Evolutionary conservation across 805 yeast species (phyloP), one percentile per base, ranked within the genome.

Genomic region (Suhomyces sp.): DNA sequence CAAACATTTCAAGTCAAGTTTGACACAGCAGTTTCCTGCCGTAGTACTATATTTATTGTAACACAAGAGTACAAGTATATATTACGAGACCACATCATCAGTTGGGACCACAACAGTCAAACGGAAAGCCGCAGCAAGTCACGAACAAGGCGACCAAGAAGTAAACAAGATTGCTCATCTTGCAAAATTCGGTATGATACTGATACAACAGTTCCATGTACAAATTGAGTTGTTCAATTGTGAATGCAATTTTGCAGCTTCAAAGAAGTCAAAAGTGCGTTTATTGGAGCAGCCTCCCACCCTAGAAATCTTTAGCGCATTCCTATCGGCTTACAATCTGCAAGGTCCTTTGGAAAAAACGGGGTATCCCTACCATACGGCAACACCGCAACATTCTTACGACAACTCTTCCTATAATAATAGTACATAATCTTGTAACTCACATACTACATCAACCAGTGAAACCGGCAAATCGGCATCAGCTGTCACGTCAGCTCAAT

Each of bases 161-260:
- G 29, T 25, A 25, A 25, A 13, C 29, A 13, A 25, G 29, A 10
- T 25, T 46, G 48, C 33, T 43, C 44, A 12, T 4, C 20, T 12
- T 35, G 44, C 4, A 45, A 46, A 35, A 46, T 46, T 2, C 31
- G 44, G 9, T 46, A 44, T 35, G 48, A 46, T 21, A 21, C 48
- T 15, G 48, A 46, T 21, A 46, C 7, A 27, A 15, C 21, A 33
- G n/a, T 24, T 4, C 51, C 53, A 19, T 44, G 48, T 29, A 33
- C 47, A 22, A 55, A 55, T 41, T 55, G 58, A 25, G 44, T 49
- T 50, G 17, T 47, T 48, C 35, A 50, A 53, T n/a, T 45, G 48
- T 22, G 51, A 50, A 3, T 55, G 58, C 39, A 45, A 35, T 29
- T 24, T 55, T 15, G 51, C 54, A 6, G 54, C 53, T 15, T 41